Percentiles rank a stretch among this genome's conserved stretches.
Conservation (phyloP, 2,329 filamentous ascomycete species). For the Calonectria hawksworthii region DNA sequence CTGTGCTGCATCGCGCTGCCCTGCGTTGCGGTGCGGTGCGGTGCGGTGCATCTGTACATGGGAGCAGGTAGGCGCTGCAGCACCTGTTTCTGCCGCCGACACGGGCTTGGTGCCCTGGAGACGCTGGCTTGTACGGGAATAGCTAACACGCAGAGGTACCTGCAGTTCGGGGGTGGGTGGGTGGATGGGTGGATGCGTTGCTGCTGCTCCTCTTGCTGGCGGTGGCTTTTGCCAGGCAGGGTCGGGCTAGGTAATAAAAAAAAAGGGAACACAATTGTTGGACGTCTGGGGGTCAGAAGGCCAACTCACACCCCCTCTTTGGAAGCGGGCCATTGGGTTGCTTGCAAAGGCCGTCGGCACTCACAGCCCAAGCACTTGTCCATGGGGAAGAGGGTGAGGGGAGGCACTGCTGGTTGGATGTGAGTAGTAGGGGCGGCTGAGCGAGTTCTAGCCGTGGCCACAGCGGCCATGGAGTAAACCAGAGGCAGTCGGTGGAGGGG, state of each 20-base stretch:
- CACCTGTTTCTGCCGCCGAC: conserved; percentile 5
- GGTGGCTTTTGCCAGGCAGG: conserved; percentile 16
- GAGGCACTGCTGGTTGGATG: background rate
- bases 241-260: conserved; percentile 2
- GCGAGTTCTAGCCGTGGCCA: conserved; percentile 1
- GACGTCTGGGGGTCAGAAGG: conserved; percentile 21
- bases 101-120: background rate
- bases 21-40: background rate
- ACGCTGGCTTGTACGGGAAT: conserved; percentile 21
- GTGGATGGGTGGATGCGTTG: conserved; percentile 4
- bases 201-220: conserved; percentile 1
- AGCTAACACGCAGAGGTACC: conserved; percentile 24
- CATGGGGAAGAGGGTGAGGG: background rate
- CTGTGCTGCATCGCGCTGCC: background rate
- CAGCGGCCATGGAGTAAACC: background rate
- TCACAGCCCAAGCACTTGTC: conserved; percentile 18
- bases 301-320: conserved; percentile 20
- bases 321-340: conserved; percentile 11
- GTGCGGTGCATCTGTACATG: background rate
- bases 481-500: background rate
- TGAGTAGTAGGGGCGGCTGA: background rate
- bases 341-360: background rate
- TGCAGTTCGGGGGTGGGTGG: background rate
- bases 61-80: conserved; percentile 13
- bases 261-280: conserved; percentile 4